These are phyloP conservation scores for Carpinus fangiana DNA, from an alignment of 306 rosid species.

Conservation along the genomic window DNA sequence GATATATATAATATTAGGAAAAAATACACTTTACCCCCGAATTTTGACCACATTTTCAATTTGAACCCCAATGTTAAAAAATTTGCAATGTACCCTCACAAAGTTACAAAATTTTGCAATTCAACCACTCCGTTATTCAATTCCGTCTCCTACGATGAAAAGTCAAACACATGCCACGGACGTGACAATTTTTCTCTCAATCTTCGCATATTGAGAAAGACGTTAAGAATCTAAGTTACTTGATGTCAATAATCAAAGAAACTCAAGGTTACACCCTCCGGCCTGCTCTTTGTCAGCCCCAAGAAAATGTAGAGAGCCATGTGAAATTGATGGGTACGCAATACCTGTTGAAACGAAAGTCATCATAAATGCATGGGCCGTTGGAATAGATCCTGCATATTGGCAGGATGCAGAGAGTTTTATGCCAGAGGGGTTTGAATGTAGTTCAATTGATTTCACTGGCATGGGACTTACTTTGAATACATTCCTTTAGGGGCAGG, in stretches of 20 bases:
- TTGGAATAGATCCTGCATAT: constrained; percentile 33
- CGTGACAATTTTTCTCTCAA: too few relatives aligned
- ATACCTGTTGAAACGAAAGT: constrained; percentile 35
- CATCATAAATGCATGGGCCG: constrained; percentile 41
- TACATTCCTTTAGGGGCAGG: constrained; percentile 40
- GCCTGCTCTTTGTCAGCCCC: constrained; percentile 29
- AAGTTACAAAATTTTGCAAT: too few relatives aligned
- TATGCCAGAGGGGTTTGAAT: constrained; percentile 37
- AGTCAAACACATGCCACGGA: too few relatives aligned
- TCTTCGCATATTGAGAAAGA: too few relatives aligned
- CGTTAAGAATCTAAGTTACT: constrained; percentile 14
- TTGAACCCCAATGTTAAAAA: too few relatives aligned
- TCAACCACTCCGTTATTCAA: too few relatives aligned
- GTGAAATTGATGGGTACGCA: constrained; percentile 27
- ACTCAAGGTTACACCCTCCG: constrained; percentile 42
- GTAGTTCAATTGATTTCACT: constrained; percentile 3
- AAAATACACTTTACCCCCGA: too few relatives aligned
- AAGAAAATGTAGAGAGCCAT: constrained; percentile 35
- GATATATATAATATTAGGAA: too few relatives aligned
- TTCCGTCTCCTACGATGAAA: too few relatives aligned
- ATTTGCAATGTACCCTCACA: too few relatives aligned
- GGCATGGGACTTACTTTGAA: constrained; percentile 3
- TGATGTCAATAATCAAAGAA: constrained; percentile 37
- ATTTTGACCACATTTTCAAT: too few relatives aligned
- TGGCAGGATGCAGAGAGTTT: constrained; percentile 41